Conservation (phyloP, 148 eudicot species). For the Arctostaphylos glauca region DNA sequence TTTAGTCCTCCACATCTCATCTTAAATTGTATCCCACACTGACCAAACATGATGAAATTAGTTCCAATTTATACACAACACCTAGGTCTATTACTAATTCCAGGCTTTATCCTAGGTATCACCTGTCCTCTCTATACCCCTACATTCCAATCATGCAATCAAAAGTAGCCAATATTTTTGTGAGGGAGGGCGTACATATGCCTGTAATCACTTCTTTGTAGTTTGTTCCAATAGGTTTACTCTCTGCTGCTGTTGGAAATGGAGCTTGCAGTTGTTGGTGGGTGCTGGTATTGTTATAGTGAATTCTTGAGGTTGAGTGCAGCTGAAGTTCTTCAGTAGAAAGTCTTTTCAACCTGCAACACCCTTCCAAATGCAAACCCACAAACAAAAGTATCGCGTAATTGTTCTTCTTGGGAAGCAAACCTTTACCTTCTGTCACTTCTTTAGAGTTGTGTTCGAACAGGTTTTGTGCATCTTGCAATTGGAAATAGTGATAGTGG, state of each 20-base stretch:
- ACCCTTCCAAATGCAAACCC: too few relatives aligned
- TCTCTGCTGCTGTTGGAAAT: background rate
- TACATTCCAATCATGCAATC: background rate
- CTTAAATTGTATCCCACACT: background rate
- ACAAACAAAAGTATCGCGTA: too few relatives aligned
- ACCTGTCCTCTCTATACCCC: background rate
- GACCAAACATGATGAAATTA: background rate
- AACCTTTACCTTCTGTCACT: background rate
- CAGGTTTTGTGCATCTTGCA: background rate
- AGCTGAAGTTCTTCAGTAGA: background rate
- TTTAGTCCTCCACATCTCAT: background rate
- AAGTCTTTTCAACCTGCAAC: too few relatives aligned
- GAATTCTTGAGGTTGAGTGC: background rate
- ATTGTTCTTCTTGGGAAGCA: background rate
- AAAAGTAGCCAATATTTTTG: background rate
- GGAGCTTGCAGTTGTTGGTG: background rate
- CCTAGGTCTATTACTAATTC: background rate
- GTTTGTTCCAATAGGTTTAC: background rate
- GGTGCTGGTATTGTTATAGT: background rate
- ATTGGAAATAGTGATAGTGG: background rate
- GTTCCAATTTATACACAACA: background rate
- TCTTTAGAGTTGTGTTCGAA: background rate
- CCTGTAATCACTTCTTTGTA: background rate
- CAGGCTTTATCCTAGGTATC: background rate
- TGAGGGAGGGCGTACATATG: background rate